Conservation (phyloP, 2,329 filamentous ascomycete genomes). For the Hysterium pulicare region DNA sequence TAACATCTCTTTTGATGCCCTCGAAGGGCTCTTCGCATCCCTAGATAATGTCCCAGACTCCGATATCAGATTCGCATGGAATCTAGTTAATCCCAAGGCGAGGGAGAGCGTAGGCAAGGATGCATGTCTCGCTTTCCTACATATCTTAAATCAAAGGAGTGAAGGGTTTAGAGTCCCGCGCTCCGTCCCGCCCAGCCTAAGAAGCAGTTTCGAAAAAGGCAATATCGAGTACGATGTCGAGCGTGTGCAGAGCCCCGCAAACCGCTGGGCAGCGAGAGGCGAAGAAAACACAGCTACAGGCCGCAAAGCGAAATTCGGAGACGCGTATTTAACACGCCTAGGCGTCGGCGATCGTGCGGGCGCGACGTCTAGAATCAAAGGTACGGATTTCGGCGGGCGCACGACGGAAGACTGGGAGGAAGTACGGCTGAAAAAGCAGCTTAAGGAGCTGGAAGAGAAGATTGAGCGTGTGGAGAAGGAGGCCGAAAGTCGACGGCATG, state of each 20-base stretch:
- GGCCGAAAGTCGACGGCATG: conserved; percentile 56
- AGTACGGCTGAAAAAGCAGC: conserved; percentile 87
- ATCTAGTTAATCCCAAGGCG: conserved; percentile 90
- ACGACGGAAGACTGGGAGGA: conserved; percentile 96
- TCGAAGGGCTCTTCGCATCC: conserved; percentile 81
- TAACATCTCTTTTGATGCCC: conserved; percentile 68
- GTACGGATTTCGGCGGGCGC: conserved; percentile 85
- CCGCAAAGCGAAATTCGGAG: conserved; percentile 94
- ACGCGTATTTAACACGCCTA: conserved; percentile 89
- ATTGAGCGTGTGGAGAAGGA: conserved; percentile 77
- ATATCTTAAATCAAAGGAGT: conserved; percentile 93
- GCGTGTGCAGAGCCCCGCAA: conserved; percentile 62
- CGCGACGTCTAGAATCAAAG: conserved; percentile 68
- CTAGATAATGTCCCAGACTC: conserved; percentile 62
- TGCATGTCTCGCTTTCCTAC: conserved; percentile 87
- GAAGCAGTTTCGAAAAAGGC: conserved; percentile 88
- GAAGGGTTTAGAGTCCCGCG: conserved; percentile 93
- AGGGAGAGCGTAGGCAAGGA: conserved; percentile 85
- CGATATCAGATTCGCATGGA: conserved; percentile 91
- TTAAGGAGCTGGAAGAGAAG: conserved; percentile 84
- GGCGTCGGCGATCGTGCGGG: conserved; percentile 68
- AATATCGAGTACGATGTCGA: conserved; percentile 95
- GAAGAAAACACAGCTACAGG: conserved; percentile 80
- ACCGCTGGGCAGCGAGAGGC: conserved; percentile 74
- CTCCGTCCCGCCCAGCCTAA: conserved; percentile 84